These are phyloP conservation scores for Sporothrix euskadiensis DNA, from an alignment of 2,329 filamentous ascomycete species.

Conservation along the genomic window DNA sequence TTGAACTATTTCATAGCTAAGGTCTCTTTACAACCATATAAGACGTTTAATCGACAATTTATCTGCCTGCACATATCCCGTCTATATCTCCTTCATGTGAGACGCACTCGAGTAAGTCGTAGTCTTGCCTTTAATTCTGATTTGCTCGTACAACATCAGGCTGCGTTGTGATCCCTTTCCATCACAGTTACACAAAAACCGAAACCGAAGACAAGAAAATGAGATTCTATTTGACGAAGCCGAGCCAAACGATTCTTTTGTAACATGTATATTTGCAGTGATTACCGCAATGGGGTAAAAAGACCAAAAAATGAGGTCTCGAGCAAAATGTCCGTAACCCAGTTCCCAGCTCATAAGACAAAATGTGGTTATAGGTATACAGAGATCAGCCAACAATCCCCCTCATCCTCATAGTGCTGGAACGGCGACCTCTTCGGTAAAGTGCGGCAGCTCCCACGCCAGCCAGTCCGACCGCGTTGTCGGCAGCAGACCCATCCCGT, in stretches of 20 bases:
- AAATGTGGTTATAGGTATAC: no score
- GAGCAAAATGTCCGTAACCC: not conserved
- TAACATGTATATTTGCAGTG: not conserved
- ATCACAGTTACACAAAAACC: not conserved
- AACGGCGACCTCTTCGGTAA: slow-evolving; percentile 66
- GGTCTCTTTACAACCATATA: not conserved
- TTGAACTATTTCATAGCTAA: not conserved
- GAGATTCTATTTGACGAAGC: not conserved
- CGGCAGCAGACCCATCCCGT: slow-evolving; percentile 91
- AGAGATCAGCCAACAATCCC: no score
- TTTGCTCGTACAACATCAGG: slow-evolving; percentile 7
- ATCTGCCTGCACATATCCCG: not conserved
- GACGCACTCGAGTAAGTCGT: no score
- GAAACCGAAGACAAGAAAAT: not conserved
- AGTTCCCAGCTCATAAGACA: no score
- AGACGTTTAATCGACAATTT: not conserved
- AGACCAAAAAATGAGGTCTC: no score
- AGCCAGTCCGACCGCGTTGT: slow-evolving; percentile 97
- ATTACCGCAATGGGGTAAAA: not conserved
- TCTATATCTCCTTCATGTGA: not conserved
- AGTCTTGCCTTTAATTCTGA: not conserved
- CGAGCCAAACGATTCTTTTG: not conserved
- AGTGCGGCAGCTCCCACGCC: slow-evolving; percentile 82
- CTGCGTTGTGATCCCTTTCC: not conserved
- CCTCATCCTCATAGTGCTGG: slow-evolving; percentile 52